Conservation (phyloP, 2,329 filamentous ascomycete genomes). For the Phyllachora maydis region DNA sequence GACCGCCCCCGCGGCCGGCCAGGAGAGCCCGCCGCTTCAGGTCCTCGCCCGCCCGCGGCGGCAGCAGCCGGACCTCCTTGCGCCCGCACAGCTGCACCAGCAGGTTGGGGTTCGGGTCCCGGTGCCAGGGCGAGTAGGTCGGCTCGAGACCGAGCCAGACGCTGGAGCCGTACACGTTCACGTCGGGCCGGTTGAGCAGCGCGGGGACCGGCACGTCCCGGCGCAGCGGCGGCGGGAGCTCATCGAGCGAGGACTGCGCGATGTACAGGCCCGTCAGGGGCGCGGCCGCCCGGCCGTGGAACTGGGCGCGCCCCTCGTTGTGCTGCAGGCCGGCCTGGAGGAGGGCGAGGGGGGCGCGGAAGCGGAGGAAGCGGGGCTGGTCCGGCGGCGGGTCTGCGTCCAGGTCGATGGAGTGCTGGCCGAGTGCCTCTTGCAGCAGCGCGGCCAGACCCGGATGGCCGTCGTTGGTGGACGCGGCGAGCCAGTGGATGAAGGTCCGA, state of each 20-base stretch:
- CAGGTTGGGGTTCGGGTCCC: constrained; percentile 84
- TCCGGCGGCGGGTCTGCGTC: neutral
- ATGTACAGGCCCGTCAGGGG: constrained; percentile 45
- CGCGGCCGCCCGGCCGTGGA: constrained; percentile 1
- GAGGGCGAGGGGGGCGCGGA: constrained; percentile 41
- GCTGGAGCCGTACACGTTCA: constrained; percentile 72
- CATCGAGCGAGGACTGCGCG: constrained; percentile 54
- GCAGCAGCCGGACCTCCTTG: constrained; percentile 56
- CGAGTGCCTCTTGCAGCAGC: neutral
- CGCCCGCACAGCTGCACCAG: constrained; percentile 62
- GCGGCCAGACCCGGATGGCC: too few species aligned
- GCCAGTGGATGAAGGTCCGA: constrained; percentile 3
- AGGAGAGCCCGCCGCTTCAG: constrained; percentile 45
- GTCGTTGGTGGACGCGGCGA: neutral
- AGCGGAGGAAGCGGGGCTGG: constrained; percentile 23
- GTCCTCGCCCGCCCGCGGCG: constrained; percentile 42
- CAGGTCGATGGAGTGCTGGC: constrained; percentile 1
- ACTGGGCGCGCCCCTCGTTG: constrained; percentile 15
- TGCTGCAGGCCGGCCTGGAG: constrained; percentile 36
- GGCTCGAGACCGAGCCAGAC: constrained; percentile 77
- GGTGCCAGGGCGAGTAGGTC: constrained; percentile 77
- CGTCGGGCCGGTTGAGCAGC: constrained; percentile 40
- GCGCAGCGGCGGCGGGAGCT: constrained; percentile 42
- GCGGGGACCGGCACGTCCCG: constrained; percentile 47
- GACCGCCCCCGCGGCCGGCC: constrained; percentile 18